phyloP scores from a whole-genome alignment of 495 filamentous ascomycete genomes.

The Aspergillus steynii region DNA sequence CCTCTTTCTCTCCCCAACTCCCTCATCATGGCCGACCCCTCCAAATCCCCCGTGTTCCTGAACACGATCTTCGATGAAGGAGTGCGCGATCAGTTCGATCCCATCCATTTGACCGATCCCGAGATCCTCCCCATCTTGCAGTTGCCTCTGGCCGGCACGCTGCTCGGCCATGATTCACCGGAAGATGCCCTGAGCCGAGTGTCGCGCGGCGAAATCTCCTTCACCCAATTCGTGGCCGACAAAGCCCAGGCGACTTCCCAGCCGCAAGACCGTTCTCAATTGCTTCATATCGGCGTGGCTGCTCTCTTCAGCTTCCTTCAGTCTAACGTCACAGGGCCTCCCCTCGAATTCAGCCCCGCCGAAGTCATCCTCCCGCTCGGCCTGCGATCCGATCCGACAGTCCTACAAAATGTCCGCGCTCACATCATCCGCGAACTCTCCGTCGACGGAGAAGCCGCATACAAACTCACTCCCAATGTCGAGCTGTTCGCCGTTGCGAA shows the following conservation, averaged over 20 bases:
- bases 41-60: constrained; percentile 27
- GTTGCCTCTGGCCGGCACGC: constrained; percentile 36
- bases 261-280: constrained; percentile 37
- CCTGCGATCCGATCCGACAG: constrained; percentile 28
- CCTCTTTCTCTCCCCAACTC: background rate
- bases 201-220: constrained; percentile 32
- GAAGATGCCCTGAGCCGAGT: constrained; percentile 29
- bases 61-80: constrained; percentile 37
- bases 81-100: constrained; percentile 36
- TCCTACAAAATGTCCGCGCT: constrained; percentile 40
- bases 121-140: constrained; percentile 39
- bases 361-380: constrained; percentile 54
- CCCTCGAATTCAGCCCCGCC: constrained; percentile 56
- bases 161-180: constrained; percentile 35
- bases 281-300: constrained; percentile 64
- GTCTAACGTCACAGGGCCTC: constrained; percentile 87
- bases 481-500: constrained; percentile 81
- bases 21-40: constrained; percentile 31
- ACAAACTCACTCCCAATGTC: constrained; percentile 77
- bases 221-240: constrained; percentile 37
- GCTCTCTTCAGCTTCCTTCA: constrained; percentile 86
- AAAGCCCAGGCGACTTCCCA: constrained; percentile 30
- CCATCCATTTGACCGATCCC: constrained; percentile 36
- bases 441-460: constrained; percentile 83
- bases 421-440: constrained; percentile 64